A percentile compares a stretch with the other conserved stretches of the same genome.
Conservation (phyloP, 139 green algal genomes). For the Picochlorum costavermella region DNA sequence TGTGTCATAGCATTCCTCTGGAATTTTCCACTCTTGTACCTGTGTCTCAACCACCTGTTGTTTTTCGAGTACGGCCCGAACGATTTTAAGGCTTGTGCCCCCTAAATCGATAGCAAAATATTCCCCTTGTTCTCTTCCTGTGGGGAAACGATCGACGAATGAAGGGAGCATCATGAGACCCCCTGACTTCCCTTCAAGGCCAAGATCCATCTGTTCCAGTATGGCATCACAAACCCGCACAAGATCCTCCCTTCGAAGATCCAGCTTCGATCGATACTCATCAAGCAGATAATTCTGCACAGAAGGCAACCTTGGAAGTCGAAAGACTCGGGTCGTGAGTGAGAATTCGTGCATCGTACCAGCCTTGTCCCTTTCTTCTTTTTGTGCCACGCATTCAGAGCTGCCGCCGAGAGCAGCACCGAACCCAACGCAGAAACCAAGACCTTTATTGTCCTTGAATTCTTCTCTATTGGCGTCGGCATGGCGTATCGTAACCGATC, state of each 20-base stretch:
- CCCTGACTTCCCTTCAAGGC: neutral
- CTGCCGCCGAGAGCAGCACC: no score
- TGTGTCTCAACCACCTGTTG: constrained; percentile 23
- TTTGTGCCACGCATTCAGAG: no score
- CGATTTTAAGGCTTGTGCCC: constrained; percentile 80
- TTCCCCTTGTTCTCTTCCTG: constrained; percentile 54
- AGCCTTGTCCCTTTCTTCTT: no score
- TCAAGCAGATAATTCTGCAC: neutral
- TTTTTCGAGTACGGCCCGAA: constrained; percentile 40
- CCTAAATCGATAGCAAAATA: constrained; percentile 80
- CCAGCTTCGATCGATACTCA: neutral
- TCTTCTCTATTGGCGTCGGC: no score
- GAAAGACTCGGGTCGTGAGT: no score
- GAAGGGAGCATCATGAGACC: constrained; percentile 44
- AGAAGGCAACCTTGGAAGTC: neutral
- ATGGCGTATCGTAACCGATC: no score
- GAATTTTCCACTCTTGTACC: constrained; percentile 15
- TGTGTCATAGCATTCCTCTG: constrained; percentile 20
- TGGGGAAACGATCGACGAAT: constrained; percentile 43
- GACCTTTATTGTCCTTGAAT: no score
- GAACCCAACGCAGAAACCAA: no score
- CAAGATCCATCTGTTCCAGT: constrained; percentile 21
- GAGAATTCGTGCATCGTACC: no score
- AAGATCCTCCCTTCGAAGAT: neutral
- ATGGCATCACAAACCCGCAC: constrained; percentile 9